phyloP scores from a whole-genome alignment of 2,329 filamentous ascomycete genomes.

The Sporothrix luriei region DNA sequence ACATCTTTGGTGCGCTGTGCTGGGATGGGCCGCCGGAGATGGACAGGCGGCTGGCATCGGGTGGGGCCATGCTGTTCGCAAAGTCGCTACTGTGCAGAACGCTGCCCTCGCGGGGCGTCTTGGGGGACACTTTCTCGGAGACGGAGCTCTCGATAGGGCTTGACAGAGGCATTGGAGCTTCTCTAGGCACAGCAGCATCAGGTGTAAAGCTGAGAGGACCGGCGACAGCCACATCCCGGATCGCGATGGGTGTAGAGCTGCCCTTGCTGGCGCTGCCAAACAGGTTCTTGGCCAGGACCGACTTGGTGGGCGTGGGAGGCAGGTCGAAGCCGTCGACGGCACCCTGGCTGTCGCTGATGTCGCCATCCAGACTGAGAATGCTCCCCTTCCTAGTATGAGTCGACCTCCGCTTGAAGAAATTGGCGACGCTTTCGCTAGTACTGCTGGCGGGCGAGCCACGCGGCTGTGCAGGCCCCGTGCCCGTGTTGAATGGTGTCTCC shows the following conservation, averaged over 20 bases:
- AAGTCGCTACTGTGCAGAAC: conserved; percentile 30
- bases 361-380: conserved; percentile 78
- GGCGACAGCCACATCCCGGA: conserved; percentile 28
- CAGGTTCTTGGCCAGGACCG: conserved; percentile 48
- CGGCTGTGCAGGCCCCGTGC: conserved; percentile 44
- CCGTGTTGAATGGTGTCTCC: conserved; percentile 77
- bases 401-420: conserved; percentile 64
- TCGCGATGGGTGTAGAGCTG: conserved; percentile 35
- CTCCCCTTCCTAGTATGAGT: conserved; percentile 62
- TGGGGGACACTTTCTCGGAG: conserved; percentile 60
- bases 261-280: conserved; percentile 36
- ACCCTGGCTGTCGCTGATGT: conserved; percentile 51
- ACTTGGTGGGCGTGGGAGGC: conserved; percentile 93
- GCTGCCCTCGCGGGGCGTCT: conserved; percentile 71
- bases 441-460: conserved; percentile 46
- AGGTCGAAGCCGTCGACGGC: conserved; percentile 64
- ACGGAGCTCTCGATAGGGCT: conserved; percentile 60
- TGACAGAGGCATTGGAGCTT: conserved; percentile 15
- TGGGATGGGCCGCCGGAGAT: conserved; percentile 60
- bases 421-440: conserved; percentile 51
- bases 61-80: conserved; percentile 59
- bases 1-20: conserved; percentile 38
- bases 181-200: background rate
- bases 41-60: conserved; percentile 79
- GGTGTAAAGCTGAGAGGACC: conserved; percentile 26